phyloP scores from a whole-genome alignment of 106 monocot species.

The Phalaenopsis aphrodite region DNA sequence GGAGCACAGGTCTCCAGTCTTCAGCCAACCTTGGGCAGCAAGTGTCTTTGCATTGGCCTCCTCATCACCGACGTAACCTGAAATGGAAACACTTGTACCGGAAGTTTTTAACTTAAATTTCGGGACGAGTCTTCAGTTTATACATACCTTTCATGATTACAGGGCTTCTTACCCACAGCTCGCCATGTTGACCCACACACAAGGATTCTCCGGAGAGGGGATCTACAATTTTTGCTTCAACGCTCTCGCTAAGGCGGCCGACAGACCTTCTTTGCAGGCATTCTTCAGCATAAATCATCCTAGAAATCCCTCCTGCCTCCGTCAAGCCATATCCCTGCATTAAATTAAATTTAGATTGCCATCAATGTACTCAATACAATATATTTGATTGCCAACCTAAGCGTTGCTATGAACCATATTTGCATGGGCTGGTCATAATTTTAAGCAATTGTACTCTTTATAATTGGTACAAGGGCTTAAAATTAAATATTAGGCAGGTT shows the following conservation, averaged over 20 bases:
- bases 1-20: conserved; percentile 58
- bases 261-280: conserved; percentile 26
- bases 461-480: too few relatives aligned
- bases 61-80: conserved; percentile 52
- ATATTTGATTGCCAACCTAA: too few relatives aligned
- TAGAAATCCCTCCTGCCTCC: conserved; percentile 34
- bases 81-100: too few relatives aligned
- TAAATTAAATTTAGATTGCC: not conserved
- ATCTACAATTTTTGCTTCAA: conserved; percentile 64
- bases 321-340: conserved; percentile 68
- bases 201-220: conserved; percentile 24
- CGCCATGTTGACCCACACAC: conserved; percentile 40
- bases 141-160: conserved; percentile 48
- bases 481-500: too few relatives aligned
- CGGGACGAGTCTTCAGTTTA: too few relatives aligned
- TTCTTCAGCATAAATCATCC: conserved; percentile 31
- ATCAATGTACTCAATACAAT: too few relatives aligned
- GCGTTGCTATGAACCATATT: too few relatives aligned
- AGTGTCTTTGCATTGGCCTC: conserved; percentile 37
- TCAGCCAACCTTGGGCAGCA: conserved; percentile 58
- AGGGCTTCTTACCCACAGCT: conserved; percentile 59
- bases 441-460: too few relatives aligned
- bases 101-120: too few relatives aligned
- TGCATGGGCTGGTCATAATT: too few relatives aligned
- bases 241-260: conserved; percentile 37